phyloP scores from a whole-genome alignment of 2,329 filamentous ascomycete genomes.

The Elsinoe batatas region DNA sequence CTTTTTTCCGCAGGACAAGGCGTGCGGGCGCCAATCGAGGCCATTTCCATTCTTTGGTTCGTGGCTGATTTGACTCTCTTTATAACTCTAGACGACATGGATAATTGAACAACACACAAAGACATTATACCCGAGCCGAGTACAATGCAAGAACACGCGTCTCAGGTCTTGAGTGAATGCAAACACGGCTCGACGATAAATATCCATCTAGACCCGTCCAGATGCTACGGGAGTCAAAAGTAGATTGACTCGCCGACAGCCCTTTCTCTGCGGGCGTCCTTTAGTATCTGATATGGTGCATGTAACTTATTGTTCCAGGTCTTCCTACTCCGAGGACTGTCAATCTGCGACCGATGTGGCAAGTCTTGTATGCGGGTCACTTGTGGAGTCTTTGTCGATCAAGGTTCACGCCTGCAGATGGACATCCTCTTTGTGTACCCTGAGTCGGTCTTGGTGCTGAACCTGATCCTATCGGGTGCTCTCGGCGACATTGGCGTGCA shows the following conservation, averaged over 20 bases:
- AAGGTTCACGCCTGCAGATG: background rate
- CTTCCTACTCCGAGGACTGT: background rate
- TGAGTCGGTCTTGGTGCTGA: background rate
- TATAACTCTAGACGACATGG: background rate
- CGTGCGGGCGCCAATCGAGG: constrained; percentile 2
- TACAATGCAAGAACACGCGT: background rate
- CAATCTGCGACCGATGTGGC: background rate
- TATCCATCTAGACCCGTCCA: background rate
- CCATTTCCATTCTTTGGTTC: background rate
- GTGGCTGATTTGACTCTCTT: background rate
- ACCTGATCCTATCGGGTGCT: background rate
- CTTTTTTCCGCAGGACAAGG: background rate
- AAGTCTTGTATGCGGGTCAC: background rate
- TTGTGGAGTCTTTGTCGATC: background rate
- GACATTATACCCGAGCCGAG: background rate
- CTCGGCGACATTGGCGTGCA: background rate
- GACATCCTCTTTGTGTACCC: background rate
- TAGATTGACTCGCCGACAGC: background rate
- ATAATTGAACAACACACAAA: background rate
- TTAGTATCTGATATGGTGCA: background rate
- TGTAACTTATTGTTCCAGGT: background rate
- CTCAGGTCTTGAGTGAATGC: background rate
- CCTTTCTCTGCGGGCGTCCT: background rate
- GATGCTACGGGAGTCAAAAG: background rate
- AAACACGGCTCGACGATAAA: background rate